Base-by-base conservation (phyloP, 176 grass and related monocot species). In the Hyparrhenia diplandra region DNA sequence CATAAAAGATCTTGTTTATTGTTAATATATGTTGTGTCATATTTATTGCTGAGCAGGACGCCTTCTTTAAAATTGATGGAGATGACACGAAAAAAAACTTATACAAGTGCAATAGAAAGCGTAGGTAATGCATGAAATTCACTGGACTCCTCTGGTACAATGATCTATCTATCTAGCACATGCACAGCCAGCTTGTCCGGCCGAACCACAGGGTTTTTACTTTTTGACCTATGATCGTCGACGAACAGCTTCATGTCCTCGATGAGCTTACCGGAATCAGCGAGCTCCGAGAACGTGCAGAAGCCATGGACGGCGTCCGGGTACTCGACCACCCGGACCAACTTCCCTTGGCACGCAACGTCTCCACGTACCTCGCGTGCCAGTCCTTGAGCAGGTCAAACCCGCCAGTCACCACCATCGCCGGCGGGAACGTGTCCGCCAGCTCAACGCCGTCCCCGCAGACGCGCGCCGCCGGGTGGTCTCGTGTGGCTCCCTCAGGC, bases 381-480 rank as follows among this genome's bases (percentile, higher is more conserved):
- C 71, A 77, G 35, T 92, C 90, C 84, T 87, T 74, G 21, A 92
- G 79, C n/a, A 75, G 49, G 73, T 94, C 87, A 4, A 75, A 52
- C 5, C 84, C 87, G 0, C 86, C 89, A 13, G 57, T 64, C 1
- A 77, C 63, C 46, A 91, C 75, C 75, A 88, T 80, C 9, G 72
- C 32, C 14, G 74, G 54, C 0, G 91, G 88, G 47, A 88, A 88
- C 10, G 32, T 49, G 21, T 88, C 79, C 8, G 59, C 35, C 6
- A 58, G 55, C n/a, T 71, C 65, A 8, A 82, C 29, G 0, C 65
- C 40, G 10, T 45, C 42, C 13, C 42, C 42, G 13, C 42, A 45
- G 2, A 45, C 42, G 13, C 0, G 42, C 42, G 42, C 42, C 13
- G 42, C 42, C 3, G 42, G 42, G 42, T 45, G 42, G 42, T 45